These are phyloP conservation scores for Trapa incisa DNA, from an alignment of 345 rosid genomes.

Conservation along the genomic window DNA sequence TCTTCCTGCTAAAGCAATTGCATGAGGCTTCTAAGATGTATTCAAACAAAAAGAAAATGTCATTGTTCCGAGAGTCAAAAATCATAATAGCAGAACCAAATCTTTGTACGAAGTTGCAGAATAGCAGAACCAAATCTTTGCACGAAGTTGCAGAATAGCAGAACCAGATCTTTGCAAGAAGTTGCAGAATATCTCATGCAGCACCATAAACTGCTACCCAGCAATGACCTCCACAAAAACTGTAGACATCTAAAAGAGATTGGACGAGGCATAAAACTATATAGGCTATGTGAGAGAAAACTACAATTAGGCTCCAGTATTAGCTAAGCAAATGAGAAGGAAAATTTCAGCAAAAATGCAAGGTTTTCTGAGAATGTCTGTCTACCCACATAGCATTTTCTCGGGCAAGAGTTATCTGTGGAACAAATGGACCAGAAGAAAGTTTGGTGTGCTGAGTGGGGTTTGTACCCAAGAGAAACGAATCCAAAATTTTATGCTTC, in stretches of 20 bases:
- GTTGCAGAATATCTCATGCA: background rate
- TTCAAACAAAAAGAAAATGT: background rate
- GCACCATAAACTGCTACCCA: background rate
- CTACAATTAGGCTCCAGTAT: background rate
- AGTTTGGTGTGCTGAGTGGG: background rate
- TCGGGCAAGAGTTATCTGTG: background rate
- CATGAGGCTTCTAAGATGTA: background rate
- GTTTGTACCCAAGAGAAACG: background rate
- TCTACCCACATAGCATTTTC: background rate
- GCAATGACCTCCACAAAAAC: background rate
- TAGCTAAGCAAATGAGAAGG: too few species aligned
- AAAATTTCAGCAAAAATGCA: background rate
- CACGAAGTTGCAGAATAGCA: background rate
- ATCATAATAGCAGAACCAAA: background rate
- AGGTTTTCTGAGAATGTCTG: background rate
- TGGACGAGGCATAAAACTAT: background rate
- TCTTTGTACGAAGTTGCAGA: background rate
- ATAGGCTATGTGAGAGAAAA: background rate
- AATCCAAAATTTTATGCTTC: constrained; percentile 44
- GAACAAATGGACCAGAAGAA: background rate
- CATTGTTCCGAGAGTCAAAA: background rate
- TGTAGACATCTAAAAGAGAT: background rate
- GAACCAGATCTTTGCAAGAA: background rate
- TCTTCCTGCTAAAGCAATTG: background rate
- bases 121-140: background rate